phyloP scores from a whole-genome alignment of 2,329 filamentous ascomycete species.

The Trichoderma guizhouense region DNA sequence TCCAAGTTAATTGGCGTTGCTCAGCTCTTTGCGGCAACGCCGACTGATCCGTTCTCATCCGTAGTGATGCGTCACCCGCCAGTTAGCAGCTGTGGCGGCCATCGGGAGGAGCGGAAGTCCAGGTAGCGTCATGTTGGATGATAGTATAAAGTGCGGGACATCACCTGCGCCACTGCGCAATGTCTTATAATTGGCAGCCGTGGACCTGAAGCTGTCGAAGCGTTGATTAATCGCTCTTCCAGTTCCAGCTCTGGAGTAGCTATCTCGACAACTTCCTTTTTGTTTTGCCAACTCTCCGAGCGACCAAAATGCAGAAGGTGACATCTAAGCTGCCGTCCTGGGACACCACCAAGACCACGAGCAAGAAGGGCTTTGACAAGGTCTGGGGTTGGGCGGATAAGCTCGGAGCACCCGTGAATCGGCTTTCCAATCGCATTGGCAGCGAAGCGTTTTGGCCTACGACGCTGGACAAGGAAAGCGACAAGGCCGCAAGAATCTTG shows the following conservation, averaged over 20 bases:
- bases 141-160: slow-evolving; percentile 4
- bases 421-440: slow-evolving; percentile 64
- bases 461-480: slow-evolving; percentile 68
- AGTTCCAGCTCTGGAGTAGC: not conserved
- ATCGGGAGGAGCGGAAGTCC: slow-evolving; percentile 15
- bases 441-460: slow-evolving; percentile 76
- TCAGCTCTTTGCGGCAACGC: not conserved
- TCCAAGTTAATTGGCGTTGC: not conserved
- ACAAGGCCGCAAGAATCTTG: slow-evolving; percentile 72
- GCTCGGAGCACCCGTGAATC: slow-evolving; percentile 65
- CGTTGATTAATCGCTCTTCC: not conserved
- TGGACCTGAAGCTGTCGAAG: not conserved
- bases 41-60: slow-evolving; percentile 3
- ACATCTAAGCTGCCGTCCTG: slow-evolving; percentile 41
- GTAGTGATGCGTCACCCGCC: slow-evolving; percentile 9
- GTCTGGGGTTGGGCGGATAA: slow-evolving; percentile 54
- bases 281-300: not conserved
- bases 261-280: not conserved
- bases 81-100: not conserved
- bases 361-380: slow-evolving; percentile 70
- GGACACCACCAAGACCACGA: slow-evolving; percentile 51
- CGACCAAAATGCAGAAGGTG: slow-evolving; percentile 34
- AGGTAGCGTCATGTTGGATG: not conserved
- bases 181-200: not conserved
- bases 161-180: not conserved